Percentiles rank a stretch among this genome's conserved stretches.
Evolutionary conservation across 2,329 filamentous ascomycete species (phyloP).

Genomic region (Diaporthe ilicicola): DNA sequence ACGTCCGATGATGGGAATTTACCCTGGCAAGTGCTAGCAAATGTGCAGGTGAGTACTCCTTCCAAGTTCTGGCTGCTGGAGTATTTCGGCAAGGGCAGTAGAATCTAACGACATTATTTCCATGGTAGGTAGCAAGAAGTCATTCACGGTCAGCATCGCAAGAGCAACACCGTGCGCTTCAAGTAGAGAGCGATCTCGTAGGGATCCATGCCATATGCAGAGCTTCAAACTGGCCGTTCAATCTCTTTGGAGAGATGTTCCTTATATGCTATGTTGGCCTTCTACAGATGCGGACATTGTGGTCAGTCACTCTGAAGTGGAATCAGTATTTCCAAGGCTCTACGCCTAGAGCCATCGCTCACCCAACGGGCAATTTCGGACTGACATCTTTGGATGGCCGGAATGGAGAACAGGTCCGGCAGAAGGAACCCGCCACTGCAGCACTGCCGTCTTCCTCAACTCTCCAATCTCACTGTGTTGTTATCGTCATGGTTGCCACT

Average conservation of each 20-base stretch:
- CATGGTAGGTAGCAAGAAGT: background rate
- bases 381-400: too few species aligned
- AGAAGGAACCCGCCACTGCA: too few species aligned
- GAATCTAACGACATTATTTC: background rate
- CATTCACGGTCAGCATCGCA: background rate
- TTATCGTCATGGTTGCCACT: too few species aligned
- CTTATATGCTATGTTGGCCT: background rate
- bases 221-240: background rate
- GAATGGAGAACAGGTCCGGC: too few species aligned
- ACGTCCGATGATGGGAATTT: background rate
- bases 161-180: background rate
- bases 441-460: too few species aligned
- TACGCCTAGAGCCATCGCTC: too few species aligned
- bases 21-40: background rate
- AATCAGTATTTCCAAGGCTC: background rate
- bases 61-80: background rate
- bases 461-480: too few species aligned
- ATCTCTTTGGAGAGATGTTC: background rate
- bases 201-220: background rate
- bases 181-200: background rate
- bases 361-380: too few species aligned
- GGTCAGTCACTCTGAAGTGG: background rate
- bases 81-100: background rate
- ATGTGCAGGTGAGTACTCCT: background rate
- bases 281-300: background rate